These are phyloP conservation scores for Elongisporangium anandrum DNA, from an alignment of 352 stramenopile genomes.

Conservation along the genomic window DNA sequence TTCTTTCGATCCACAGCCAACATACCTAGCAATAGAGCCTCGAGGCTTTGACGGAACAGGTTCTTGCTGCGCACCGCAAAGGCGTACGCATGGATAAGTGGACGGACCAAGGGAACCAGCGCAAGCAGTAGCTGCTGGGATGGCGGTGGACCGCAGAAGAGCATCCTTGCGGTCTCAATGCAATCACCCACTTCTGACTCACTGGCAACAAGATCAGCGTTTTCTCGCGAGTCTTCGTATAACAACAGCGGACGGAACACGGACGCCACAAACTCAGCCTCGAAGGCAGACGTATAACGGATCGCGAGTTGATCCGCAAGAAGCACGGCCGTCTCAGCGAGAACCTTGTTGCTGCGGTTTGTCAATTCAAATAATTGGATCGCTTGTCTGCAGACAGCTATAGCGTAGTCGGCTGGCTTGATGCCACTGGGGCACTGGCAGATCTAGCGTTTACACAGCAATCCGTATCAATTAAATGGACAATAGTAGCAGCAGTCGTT, in stretches of 20 bases:
- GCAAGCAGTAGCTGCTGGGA: conserved; percentile 44
- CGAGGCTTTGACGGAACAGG: conserved; percentile 36
- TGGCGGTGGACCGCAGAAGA: conserved; percentile 66
- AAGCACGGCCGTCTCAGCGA: conserved; percentile 68
- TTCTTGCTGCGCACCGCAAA: conserved; percentile 70
- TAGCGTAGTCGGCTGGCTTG: conserved; percentile 34
- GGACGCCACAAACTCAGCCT: conserved; percentile 42
- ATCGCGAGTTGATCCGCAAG: conserved; percentile 51
- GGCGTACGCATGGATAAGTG: conserved; percentile 65
- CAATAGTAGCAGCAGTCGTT: too few species aligned
- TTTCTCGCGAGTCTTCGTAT: conserved; percentile 34
- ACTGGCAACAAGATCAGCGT: conserved; percentile 10
- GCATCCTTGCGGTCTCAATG: conserved; percentile 41
- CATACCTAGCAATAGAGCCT: conserved; percentile 49
- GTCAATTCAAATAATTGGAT: conserved; percentile 38
- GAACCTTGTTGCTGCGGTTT: conserved; percentile 59
- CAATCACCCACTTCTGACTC: conserved; percentile 50
- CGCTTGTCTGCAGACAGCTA: conserved; percentile 49
- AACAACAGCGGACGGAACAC: conserved; percentile 63
- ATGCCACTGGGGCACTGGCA: conserved; percentile 56
- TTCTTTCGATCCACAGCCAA: neutral
- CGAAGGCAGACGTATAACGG: conserved; percentile 36
- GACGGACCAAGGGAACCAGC: conserved; percentile 44
- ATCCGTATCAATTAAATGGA: too few species aligned
- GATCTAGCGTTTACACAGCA: conserved; percentile 24